A percentile compares a stretch with the other conserved stretches of the same genome.
phyloP scores from a whole-genome alignment of 495 filamentous ascomycete genomes.

The Aspergillus campestris region DNA sequence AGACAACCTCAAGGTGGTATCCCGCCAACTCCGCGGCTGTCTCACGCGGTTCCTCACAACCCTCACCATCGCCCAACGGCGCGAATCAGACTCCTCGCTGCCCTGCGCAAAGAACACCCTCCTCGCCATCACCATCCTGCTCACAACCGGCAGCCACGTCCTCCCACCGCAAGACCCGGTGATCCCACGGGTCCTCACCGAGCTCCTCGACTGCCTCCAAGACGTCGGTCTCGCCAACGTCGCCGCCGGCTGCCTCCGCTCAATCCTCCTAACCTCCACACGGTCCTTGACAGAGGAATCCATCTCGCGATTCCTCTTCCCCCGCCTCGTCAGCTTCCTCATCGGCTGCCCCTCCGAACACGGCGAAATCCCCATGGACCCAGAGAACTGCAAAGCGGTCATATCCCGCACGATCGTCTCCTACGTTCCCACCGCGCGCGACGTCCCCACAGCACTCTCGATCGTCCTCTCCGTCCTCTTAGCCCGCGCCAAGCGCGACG shows the following conservation, averaged over 20 bases:
- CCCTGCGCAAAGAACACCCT: slow-evolving; percentile 90
- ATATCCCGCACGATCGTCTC: slow-evolving; percentile 65
- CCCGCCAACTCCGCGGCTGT: slow-evolving; percentile 60
- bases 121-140: slow-evolving; percentile 75
- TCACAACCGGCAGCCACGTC: slow-evolving; percentile 67
- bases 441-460: slow-evolving; percentile 55
- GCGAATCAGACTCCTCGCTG: slow-evolving; percentile 70
- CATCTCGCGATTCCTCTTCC: slow-evolving; percentile 65
- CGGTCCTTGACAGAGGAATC: slow-evolving; percentile 61
- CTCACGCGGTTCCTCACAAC: slow-evolving; percentile 72
- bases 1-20: slow-evolving; percentile 28
- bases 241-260: slow-evolving; percentile 77
- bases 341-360: slow-evolving; percentile 49
- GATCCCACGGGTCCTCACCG: slow-evolving; percentile 58
- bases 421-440: slow-evolving; percentile 51
- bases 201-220: slow-evolving; percentile 76
- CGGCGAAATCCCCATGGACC: slow-evolving; percentile 51
- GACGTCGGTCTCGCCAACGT: slow-evolving; percentile 74
- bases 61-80: slow-evolving; percentile 72
- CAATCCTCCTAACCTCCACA: slow-evolving; percentile 63
- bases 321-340: slow-evolving; percentile 67
- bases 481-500: slow-evolving; percentile 52
- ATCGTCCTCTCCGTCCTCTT: slow-evolving; percentile 76
- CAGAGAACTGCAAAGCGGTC: slow-evolving; percentile 60
- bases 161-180: slow-evolving; percentile 66